Percentiles rank a stretch among this genome's conserved stretches.
Evolutionary conservation across 495 filamentous ascomycete genomes (phyloP).

Genomic region (Apodospora peruviana): DNA sequence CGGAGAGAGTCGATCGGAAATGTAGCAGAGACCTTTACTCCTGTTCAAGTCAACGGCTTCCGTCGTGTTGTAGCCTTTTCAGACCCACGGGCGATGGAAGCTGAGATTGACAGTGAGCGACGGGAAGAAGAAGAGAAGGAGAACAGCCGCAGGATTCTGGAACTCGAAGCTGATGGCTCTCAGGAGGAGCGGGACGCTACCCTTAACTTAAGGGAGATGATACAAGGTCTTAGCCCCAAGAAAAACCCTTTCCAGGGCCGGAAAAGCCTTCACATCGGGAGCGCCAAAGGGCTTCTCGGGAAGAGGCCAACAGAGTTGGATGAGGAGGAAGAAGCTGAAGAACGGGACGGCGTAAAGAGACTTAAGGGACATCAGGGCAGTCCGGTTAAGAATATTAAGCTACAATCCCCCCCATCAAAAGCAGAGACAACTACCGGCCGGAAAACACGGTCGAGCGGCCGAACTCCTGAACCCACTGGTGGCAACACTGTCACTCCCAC

Average conservation of each 20-base stretch:
- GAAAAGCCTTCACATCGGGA: constrained; percentile 73
- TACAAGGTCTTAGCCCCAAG: constrained; percentile 70
- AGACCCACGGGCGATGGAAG: constrained; percentile 60
- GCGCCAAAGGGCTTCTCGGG: constrained; percentile 67
- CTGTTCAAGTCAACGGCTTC: constrained; percentile 25
- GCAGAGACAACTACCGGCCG: constrained; percentile 56
- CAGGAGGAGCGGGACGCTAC: constrained; percentile 56
- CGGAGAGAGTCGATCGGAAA: constrained; percentile 68
- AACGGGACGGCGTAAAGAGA: constrained; percentile 59
- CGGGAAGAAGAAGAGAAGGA: constrained; percentile 58
- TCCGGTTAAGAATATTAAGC: constrained; percentile 68
- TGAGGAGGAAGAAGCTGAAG: constrained; percentile 60
- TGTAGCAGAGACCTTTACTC: constrained; percentile 55
- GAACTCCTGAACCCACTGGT: constrained; percentile 20
- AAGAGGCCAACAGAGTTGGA: constrained; percentile 72
- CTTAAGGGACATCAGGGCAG: constrained; percentile 67
- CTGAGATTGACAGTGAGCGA: constrained; percentile 63
- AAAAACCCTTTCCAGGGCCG: constrained; percentile 61
- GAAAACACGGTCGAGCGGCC: constrained; percentile 45
- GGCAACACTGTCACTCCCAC: constrained; percentile 33
- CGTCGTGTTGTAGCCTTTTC: constrained; percentile 55
- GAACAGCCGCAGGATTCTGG: constrained; percentile 49
- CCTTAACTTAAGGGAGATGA: constrained; percentile 66
- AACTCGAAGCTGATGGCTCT: constrained; percentile 40
- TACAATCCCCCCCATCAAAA: constrained; percentile 61